A percentile compares a stretch with the other conserved stretches of the same genome.
Evolutionary conservation across 768 basidiomycete genomes (phyloP).

Genomic region (Termitomyces titanicus): DNA sequence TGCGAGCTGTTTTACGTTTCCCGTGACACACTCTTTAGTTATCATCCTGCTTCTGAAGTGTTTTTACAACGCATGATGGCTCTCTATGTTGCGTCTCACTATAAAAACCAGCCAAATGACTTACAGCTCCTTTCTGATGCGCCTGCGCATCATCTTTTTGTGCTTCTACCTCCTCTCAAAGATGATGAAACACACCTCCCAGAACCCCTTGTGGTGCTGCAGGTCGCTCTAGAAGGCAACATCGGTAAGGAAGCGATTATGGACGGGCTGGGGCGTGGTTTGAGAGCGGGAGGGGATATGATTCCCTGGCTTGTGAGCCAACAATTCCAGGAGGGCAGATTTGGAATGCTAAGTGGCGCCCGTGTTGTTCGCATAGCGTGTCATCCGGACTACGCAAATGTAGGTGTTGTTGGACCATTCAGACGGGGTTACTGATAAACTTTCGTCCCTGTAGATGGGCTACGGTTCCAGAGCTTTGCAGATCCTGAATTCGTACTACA

Average conservation of each 20-base stretch:
- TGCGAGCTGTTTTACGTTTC: conserved; percentile 97
- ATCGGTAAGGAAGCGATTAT: conserved; percentile 83
- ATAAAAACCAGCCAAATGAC: conserved; percentile 99
- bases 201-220: conserved; percentile 92
- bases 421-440: too few relatives aligned
- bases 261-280: conserved; percentile 80
- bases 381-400: conserved; percentile 92
- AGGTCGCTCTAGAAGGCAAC: conserved; percentile 93
- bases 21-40: conserved; percentile 94
- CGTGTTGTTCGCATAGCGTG: conserved; percentile 91
- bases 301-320: conserved; percentile 96
- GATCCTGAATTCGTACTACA: conserved; percentile 86
- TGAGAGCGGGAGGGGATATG: conserved; percentile 90
- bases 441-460: conserved; percentile 67
- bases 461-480: conserved; percentile 90
- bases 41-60: conserved; percentile 94
- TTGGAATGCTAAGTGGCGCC: conserved; percentile 88
- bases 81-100: conserved; percentile 94
- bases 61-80: conserved; percentile 99
- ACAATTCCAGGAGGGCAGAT: conserved; percentile 94
- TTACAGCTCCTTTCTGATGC: conserved; percentile 97
- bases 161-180: conserved; percentile 87
- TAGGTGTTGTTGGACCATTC: conserved; percentile 35
- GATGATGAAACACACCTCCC: conserved; percentile 90
- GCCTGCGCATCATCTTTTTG: conserved; percentile 95